Evolutionary conservation across 768 basidiomycete genomes (phyloP).

Genomic region (Trametes gibbosa): DNA sequence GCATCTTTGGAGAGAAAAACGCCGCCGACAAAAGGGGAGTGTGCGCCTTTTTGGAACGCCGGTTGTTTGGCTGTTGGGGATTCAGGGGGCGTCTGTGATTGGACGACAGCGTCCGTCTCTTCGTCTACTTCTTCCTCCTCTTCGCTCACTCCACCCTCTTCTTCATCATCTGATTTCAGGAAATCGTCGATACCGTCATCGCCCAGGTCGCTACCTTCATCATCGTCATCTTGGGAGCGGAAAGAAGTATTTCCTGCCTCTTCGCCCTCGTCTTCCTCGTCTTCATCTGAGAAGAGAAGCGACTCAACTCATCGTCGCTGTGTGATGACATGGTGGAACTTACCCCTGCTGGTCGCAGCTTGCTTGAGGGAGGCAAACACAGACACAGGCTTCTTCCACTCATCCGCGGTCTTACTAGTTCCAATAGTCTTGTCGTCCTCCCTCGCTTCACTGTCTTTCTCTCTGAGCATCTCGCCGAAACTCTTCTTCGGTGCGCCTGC

Average conservation of each 20-base stretch:
- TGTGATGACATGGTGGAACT: neutral
- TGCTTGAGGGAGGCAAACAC: constrained; percentile 16
- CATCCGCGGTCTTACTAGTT: constrained; percentile 8
- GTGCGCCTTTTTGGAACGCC: constrained; percentile 7
- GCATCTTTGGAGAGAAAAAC: neutral
- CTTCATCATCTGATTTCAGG: constrained; percentile 30
- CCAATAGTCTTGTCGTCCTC: constrained; percentile 13
- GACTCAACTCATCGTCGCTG: neutral
- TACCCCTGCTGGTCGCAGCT: constrained; percentile 1
- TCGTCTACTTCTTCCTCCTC: constrained; percentile 30
- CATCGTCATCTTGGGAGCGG: constrained; percentile 7
- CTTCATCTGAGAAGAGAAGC: neutral
- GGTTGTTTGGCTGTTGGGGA: constrained; percentile 22
- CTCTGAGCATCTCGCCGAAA: constrained; percentile 61
- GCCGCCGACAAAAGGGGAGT: neutral
- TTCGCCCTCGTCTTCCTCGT: neutral
- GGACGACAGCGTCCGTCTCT: constrained; percentile 21
- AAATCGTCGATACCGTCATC: constrained; percentile 27
- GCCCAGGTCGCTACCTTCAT: constrained; percentile 18
- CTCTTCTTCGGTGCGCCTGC: constrained; percentile 39
- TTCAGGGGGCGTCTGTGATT: constrained; percentile 22
- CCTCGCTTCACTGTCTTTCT: constrained; percentile 15
- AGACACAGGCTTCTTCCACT: constrained; percentile 22
- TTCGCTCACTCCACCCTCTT: constrained; percentile 19
- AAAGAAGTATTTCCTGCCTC: constrained; percentile 1